Conservation (phyloP, 169 alveolate genomes). For the Cryptosporidium xiaoi region DNA sequence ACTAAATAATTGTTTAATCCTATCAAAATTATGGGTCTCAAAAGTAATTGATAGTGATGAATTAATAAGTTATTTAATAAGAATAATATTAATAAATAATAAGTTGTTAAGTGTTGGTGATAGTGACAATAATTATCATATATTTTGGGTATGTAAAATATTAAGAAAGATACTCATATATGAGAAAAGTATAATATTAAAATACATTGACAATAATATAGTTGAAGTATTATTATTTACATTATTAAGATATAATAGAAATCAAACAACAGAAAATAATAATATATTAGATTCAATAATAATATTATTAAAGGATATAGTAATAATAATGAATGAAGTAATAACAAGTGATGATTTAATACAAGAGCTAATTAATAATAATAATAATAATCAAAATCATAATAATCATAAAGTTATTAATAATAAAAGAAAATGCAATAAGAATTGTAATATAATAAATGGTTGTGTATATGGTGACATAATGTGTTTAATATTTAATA, state of each 20-base stretch:
- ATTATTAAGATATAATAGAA: constrained; percentile 21
- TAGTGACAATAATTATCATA: constrained; percentile 22
- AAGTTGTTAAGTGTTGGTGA: background rate
- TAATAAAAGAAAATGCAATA: constrained; percentile 5
- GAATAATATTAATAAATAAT: constrained; percentile 8
- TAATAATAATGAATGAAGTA: constrained; percentile 7
- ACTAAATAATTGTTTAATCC: constrained; percentile 45
- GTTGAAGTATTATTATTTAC: constrained; percentile 31
- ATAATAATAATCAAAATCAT: background rate
- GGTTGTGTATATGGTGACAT: constrained; percentile 53
- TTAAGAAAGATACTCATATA: background rate
- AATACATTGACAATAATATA: constrained; percentile 7
- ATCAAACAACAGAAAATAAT: background rate
- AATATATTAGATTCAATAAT: no score
- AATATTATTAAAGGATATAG: background rate
- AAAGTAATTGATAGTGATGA: background rate
- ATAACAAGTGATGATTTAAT: constrained; percentile 1
- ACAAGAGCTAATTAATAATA: background rate
- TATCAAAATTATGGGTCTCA: constrained; percentile 48
- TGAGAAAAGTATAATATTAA: background rate
- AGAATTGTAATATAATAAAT: constrained; percentile 27
- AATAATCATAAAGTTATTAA: background rate
- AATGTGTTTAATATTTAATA: constrained; percentile 9
- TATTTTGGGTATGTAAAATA: constrained; percentile 46
- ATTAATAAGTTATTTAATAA: constrained; percentile 3